Conservation (phyloP, 2,329 filamentous ascomycete genomes). For the Sclerotinia glacialis region DNA sequence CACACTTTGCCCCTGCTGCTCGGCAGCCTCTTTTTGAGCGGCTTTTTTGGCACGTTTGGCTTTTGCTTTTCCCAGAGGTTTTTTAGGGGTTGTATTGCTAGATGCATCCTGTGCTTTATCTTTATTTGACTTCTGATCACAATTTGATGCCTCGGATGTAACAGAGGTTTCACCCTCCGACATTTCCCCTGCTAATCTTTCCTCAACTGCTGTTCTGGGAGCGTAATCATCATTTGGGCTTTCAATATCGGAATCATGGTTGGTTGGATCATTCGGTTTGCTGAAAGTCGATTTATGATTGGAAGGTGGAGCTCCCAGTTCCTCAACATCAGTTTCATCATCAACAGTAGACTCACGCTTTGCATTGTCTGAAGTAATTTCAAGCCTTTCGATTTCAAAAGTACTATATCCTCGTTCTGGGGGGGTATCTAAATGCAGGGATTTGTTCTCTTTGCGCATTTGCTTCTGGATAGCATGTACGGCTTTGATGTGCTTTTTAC, state of each 20-base stretch:
- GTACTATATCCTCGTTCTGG: conserved; percentile 12
- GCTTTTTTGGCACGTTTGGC: conserved; percentile 49
- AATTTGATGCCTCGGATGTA: background rate
- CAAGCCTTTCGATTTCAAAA: conserved; percentile 28
- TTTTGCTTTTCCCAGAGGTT: conserved; percentile 51
- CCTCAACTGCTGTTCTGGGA: conserved; percentile 34
- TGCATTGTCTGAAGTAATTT: conserved; percentile 19
- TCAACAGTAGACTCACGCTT: background rate
- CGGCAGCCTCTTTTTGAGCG: conserved; percentile 21
- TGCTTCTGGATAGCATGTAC: conserved; percentile 75
- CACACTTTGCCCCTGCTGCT: conserved; percentile 28
- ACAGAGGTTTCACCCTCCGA: background rate
- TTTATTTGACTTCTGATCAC: conserved; percentile 9
- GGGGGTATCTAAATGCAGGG: conserved; percentile 49
- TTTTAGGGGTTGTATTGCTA: conserved; percentile 22
- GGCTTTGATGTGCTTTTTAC: conserved; percentile 92
- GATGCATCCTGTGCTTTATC: conserved; percentile 19
- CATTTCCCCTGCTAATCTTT: background rate
- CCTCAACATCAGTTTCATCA: background rate
- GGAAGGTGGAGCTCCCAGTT: background rate
- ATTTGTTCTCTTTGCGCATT: conserved; percentile 76
- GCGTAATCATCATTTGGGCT: conserved; percentile 39
- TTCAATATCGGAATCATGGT: conserved; percentile 23
- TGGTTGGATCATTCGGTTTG: background rate
- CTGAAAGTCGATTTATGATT: background rate